Percentiles rank a stretch among this genome's conserved stretches.
These are phyloP conservation scores for Phaseolus coccineus DNA, from an alignment of 331 rosid genomes.

Conservation along the genomic window DNA sequence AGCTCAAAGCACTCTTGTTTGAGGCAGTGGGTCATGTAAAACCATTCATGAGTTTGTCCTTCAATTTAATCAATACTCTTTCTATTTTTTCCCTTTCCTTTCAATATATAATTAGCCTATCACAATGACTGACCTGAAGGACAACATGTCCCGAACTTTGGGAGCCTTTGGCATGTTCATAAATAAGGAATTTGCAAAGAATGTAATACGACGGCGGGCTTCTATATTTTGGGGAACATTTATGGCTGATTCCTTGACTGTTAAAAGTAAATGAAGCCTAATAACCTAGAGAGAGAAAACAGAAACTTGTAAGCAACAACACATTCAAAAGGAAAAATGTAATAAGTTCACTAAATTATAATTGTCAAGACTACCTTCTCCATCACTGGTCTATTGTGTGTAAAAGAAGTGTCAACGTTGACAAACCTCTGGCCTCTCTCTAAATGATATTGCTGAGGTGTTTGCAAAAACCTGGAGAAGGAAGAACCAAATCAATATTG, in stretches of 20 bases:
- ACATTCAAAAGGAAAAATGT: constrained; percentile 28
- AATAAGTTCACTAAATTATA: constrained; percentile 11
- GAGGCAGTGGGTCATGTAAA: constrained; percentile 1
- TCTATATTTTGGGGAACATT: constrained; percentile 96
- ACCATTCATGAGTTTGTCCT: not conserved
- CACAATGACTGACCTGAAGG: constrained; percentile 81
- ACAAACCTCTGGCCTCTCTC: constrained; percentile 74
- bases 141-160: constrained; percentile 85
- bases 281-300: constrained; percentile 63
- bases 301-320: constrained; percentile 39
- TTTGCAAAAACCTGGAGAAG: constrained; percentile 59
- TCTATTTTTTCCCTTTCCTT: constrained; percentile 4
- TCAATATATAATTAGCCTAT: constrained; percentile 18
- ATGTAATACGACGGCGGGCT: constrained; percentile 98
- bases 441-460: constrained; percentile 31
- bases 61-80: constrained; percentile 13
- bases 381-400: constrained; percentile 52
- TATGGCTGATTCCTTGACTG: constrained; percentile 95
- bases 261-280: constrained; percentile 92
- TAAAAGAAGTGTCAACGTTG: constrained; percentile 51
- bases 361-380: constrained; percentile 72
- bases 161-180: constrained; percentile 98
- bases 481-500: constrained; percentile 43
- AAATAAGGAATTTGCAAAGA: constrained; percentile 95
- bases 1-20: not conserved